Evolutionary conservation across 2,329 filamentous ascomycete species (phyloP).

Genomic region (Dryadomyces quercivorus): DNA sequence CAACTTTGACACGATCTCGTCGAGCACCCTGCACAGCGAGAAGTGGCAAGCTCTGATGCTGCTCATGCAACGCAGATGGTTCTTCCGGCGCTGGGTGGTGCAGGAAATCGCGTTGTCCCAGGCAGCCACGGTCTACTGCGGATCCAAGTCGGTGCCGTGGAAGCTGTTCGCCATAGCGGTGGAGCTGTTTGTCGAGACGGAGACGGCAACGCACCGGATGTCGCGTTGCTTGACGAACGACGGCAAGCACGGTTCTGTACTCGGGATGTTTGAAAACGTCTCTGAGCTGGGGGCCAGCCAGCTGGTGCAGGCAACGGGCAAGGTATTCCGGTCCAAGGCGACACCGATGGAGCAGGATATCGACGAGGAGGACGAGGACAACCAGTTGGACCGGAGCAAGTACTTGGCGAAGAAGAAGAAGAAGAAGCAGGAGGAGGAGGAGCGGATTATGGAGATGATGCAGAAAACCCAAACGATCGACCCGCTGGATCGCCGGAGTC

Average conservation of each 20-base stretch:
- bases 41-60: constrained; percentile 5
- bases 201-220: background rate
- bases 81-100: constrained; percentile 7
- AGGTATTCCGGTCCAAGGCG: background rate
- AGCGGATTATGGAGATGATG: background rate
- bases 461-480: background rate
- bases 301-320: background rate
- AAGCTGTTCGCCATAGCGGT: background rate
- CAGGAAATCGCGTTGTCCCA: constrained; percentile 7
- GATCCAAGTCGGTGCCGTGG: background rate
- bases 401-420: background rate
- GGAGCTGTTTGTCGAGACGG: background rate
- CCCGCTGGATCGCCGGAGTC: background rate
- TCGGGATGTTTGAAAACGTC: background rate
- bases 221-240: background rate
- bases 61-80: background rate
- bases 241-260: background rate
- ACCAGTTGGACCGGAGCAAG: background rate
- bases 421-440: background rate
- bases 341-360: background rate
- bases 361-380: background rate
- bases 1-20: background rate
- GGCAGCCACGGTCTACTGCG: constrained; percentile 6
- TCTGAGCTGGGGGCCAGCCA: background rate
- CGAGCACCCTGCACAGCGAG: background rate